Conservation (phyloP, 1,139 yeast genomes). For the Zygoascus meyerae region DNA sequence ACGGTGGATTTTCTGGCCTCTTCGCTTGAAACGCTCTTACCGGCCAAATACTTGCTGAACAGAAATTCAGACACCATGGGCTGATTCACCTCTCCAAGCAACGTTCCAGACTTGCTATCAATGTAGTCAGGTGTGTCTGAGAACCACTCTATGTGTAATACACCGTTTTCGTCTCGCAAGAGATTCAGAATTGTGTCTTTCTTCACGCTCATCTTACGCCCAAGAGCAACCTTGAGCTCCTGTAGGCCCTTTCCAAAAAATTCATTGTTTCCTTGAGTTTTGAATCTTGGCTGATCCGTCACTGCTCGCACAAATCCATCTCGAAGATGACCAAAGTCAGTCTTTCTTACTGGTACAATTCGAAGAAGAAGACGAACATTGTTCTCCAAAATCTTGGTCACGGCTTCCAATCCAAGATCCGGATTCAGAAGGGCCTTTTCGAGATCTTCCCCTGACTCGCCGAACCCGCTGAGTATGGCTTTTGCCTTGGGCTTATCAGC, state of each 20-base stretch:
- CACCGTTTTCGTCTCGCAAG: slow-evolving; percentile 44
- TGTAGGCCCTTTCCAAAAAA: slow-evolving; percentile 33
- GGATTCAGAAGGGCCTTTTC: slow-evolving; percentile 51
- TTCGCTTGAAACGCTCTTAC: slow-evolving; percentile 52
- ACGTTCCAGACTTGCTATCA: slow-evolving; percentile 15
- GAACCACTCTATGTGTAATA: slow-evolving; percentile 39
- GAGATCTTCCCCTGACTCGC: slow-evolving; percentile 23
- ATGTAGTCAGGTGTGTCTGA: slow-evolving; percentile 1
- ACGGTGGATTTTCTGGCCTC: slow-evolving; percentile 27
- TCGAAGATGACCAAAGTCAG: slow-evolving; percentile 81
- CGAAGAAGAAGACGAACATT: slow-evolving; percentile 63
- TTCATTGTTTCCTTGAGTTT: slow-evolving; percentile 25
- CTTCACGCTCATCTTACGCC: slow-evolving; percentile 41
- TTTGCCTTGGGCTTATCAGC: slow-evolving; percentile 48
- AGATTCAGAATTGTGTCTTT: slow-evolving; percentile 55
- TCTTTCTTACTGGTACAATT: slow-evolving; percentile 79
- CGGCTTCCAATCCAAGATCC: slow-evolving; percentile 46
- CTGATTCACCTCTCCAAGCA: slow-evolving; percentile 33
- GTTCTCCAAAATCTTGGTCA: slow-evolving; percentile 52
- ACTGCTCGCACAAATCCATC: slow-evolving; percentile 85
- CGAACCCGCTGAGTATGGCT: slow-evolving; percentile 38
- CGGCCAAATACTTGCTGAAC: slow-evolving; percentile 56
- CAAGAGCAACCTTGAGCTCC: slow-evolving; percentile 34
- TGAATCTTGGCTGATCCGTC: slow-evolving; percentile 46
- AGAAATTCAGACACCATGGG: slow-evolving; percentile 49